Conservation (phyloP, 371 early-diverging fungal species). For the Apophysomyces ossiformis region DNA sequence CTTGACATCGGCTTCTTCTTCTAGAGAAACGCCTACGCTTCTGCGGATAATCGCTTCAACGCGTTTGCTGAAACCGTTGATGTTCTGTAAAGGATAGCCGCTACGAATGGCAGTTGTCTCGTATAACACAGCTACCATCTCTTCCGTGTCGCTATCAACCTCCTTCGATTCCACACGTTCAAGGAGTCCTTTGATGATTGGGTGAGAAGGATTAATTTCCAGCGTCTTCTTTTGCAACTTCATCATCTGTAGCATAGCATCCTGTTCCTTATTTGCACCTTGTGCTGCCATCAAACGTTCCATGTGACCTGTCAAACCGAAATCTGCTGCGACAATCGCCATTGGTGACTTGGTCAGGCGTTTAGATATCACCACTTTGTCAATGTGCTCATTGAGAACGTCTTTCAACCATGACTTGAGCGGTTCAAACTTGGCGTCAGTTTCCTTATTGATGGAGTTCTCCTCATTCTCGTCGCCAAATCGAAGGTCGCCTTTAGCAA, state of each 20-base stretch:
- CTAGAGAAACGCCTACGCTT: slow-evolving; percentile 62
- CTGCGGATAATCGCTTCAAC: slow-evolving; percentile 75
- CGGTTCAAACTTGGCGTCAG: slow-evolving; percentile 65
- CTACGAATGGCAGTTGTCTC: slow-evolving; percentile 80
- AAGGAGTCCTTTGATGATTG: slow-evolving; percentile 63
- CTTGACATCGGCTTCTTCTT: slow-evolving; percentile 56
- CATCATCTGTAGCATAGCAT: slow-evolving; percentile 60
- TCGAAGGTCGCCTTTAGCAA: slow-evolving; percentile 84
- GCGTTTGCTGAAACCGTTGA: slow-evolving; percentile 65
- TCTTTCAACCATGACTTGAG: slow-evolving; percentile 71
- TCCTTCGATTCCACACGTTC: slow-evolving; percentile 53
- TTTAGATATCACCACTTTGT: slow-evolving; percentile 76
- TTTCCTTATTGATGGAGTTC: slow-evolving; percentile 46
- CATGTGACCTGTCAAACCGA: slow-evolving; percentile 85
- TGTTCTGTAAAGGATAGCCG: slow-evolving; percentile 72
- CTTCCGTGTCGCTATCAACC: slow-evolving; percentile 54
- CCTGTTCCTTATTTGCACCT: slow-evolving; percentile 56
- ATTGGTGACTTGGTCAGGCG: slow-evolving; percentile 79
- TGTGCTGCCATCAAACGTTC: slow-evolving; percentile 83
- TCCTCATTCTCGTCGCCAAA: slow-evolving; percentile 72
- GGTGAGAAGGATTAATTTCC: slow-evolving; percentile 87
- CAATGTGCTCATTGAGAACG: slow-evolving; percentile 68
- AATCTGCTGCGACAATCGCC: slow-evolving; percentile 74
- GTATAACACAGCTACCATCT: slow-evolving; percentile 70
- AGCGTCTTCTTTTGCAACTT: slow-evolving; percentile 76